Base-by-base conservation (phyloP, 1,284 basidiomycete species). In the Meripilus lineatus region DNA sequence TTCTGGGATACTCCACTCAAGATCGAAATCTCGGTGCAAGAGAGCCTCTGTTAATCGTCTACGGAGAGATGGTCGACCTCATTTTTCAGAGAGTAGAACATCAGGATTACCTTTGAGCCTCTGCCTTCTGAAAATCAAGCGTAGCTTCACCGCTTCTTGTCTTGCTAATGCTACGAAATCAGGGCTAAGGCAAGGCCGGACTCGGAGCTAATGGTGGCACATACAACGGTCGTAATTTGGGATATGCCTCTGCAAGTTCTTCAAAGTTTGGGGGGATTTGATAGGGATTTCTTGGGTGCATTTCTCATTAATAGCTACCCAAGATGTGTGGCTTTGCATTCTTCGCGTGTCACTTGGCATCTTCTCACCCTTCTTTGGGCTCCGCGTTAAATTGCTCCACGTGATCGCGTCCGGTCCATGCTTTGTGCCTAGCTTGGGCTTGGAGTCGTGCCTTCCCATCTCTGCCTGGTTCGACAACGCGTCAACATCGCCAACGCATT, bases 21-120 rank as follows among this genome's bases (percentile, higher is more conserved):
- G 59, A 0, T 67, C 62, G 57, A 92, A 94, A 62, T 94, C 90
- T 15, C 81, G 74, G 48, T 74, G 65, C 17, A 94, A 71, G 14
- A 95, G 67, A 0, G 88, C 87, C 49, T 81, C 70, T 1, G 91
- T 93, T 47, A 95, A 68, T 22, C 76, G 71, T 55, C 91, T 89
- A 48, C 25, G 32, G 43, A 50, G 23, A 4, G 14, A 33, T 21
- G n/a, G 10, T 8, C 6, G 13, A 32, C 30, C 8, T 26, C 5
- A 14, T 15, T 2, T 24, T 21, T 5, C 14, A 22, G 3, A 38
- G 17, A 24, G 40, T 26, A 3, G 24, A 21, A 21, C 17, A 8
- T 36, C 14, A 10, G 5, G 32, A 40, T 32, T 28, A 88, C 88
- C 85, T 75, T 60, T 91, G 79, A 5, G 89, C 79, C 0, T 60